These are phyloP conservation scores for Pythium vanterpoolii DNA, from an alignment of 352 stramenopile genomes.

Conservation along the genomic window DNA sequence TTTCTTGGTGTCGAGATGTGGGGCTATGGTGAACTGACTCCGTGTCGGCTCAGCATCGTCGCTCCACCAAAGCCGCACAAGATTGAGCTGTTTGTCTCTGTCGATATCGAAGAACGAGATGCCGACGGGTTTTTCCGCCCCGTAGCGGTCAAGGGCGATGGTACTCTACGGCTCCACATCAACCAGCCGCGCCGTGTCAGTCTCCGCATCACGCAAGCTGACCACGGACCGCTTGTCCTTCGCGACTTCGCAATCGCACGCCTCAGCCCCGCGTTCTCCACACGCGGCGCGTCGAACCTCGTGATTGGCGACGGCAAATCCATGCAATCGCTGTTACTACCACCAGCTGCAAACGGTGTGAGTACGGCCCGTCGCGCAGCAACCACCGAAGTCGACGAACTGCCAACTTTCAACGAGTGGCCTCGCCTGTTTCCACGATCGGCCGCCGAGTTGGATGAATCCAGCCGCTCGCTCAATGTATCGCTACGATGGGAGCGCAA, in stretches of 20 bases:
- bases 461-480: slow-evolving; percentile 48
- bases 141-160: slow-evolving; percentile 68
- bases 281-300: slow-evolving; percentile 16
- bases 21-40: slow-evolving; percentile 36
- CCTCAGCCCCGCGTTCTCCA: slow-evolving; percentile 33
- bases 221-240: slow-evolving; percentile 54
- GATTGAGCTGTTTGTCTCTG: slow-evolving; percentile 65
- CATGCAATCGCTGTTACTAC: slow-evolving; percentile 16
- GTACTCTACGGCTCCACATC: slow-evolving; percentile 53
- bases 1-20: slow-evolving; percentile 53
- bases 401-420: slow-evolving; percentile 24
- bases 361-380: slow-evolving; percentile 8
- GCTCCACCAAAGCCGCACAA: slow-evolving; percentile 10
- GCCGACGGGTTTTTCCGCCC: slow-evolving; percentile 59
- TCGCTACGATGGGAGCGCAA: slow-evolving; percentile 57
- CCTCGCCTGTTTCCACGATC: slow-evolving; percentile 15
- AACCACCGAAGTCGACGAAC: slow-evolving; percentile 22
- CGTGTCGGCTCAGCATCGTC: not conserved
- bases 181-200: slow-evolving; percentile 54
- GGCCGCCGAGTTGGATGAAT: slow-evolving; percentile 14
- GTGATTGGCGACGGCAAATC: slow-evolving; percentile 24
- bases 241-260: slow-evolving; percentile 36
- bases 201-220: slow-evolving; percentile 65
- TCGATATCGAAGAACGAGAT: slow-evolving; percentile 72
- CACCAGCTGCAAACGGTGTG: slow-evolving; percentile 1